Evolutionary conservation across 2,329 filamentous ascomycete genomes (phyloP), one percentile per base, ranked within the genome.

Genomic region (Colletotrichum sidae): DNA sequence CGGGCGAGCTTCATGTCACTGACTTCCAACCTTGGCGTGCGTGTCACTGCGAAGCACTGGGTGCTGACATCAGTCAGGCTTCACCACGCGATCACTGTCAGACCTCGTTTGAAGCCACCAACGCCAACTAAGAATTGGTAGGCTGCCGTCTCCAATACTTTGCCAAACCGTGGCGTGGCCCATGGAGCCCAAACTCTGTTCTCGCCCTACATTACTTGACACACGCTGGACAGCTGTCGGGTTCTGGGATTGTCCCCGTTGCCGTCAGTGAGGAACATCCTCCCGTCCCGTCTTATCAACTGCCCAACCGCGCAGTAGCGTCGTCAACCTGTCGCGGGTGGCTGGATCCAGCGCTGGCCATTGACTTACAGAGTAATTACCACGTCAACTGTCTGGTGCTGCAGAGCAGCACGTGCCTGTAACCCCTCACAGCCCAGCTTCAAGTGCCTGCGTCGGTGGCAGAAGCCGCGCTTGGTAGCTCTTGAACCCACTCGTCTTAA

Each of bases 181-280:
- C 38, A 45, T 50, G 6, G 51, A n/a, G 45, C 4, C 46, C 39
- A 61, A 65, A 55, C 56, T 65, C 51, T 51, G 57, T 61, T 61
- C 55, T 47, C 45, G 57, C 62, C 44, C 46, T 54, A 35, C 50
- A 47, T 56, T 25, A 56, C 57, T 65, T 62, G 62, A 65, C 57
- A 50, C 62, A 51, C 55, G 46, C 51, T 33, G 46, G 57, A 52
- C 39, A 62, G 35, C 46, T 55, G 57, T 52, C 25, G 46, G 25
- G 35, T 45, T 55, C 15, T 25, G 38, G 51, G 50, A 42, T n/a
- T 42, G 17, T 60, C 60, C 61, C 51, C 46, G 61, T 35, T 41
- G 13, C 51, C 12, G 39, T 17, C 34, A 52, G 13, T 13, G 41
- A 45, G 34, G 38, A 37, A n/a, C 35, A 46, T 17, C 55, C 33